phyloP scores from a whole-genome alignment of 345 rosid genomes.

The Salix viminalis region DNA sequence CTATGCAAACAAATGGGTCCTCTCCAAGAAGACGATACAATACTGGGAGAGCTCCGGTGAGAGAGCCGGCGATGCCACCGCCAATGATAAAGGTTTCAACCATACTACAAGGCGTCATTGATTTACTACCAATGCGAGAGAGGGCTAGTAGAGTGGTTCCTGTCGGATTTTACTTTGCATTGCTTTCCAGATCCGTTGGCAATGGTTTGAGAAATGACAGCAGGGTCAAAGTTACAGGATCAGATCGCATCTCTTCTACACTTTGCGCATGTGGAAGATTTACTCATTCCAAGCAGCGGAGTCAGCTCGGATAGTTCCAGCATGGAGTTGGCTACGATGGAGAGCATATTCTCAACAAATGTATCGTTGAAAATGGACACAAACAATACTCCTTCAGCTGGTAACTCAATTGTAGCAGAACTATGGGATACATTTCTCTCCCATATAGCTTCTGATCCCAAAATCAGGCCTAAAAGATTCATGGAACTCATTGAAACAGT shows the following conservation, averaged over 20 bases:
- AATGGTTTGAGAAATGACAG: constrained; percentile 38
- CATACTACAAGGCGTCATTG: constrained; percentile 50
- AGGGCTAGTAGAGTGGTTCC: constrained; percentile 51
- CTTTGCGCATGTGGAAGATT: constrained; percentile 47
- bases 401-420: constrained; percentile 46
- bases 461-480: constrained; percentile 43
- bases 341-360: constrained; percentile 45
- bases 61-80: constrained; percentile 8
- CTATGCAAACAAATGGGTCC: constrained; percentile 55
- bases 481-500: constrained; percentile 51
- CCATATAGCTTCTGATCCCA: constrained; percentile 39
- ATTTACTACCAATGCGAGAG: constrained; percentile 50
- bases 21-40: constrained; percentile 39
- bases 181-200: constrained; percentile 48
- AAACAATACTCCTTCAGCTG: constrained; percentile 32
- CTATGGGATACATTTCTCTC: constrained; percentile 61
- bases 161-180: constrained; percentile 64
- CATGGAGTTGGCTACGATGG: constrained; percentile 52
- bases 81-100: constrained; percentile 19
- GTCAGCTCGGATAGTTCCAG: constrained; percentile 35
- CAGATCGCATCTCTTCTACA: constrained; percentile 54
- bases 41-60: constrained; percentile 38
- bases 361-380: constrained; percentile 32
- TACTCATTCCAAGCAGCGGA: constrained; percentile 40
- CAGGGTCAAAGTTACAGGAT: constrained; percentile 42